Evolutionary conservation across 1,284 basidiomycete species (phyloP), one percentile per base, ranked within the genome.

Genomic region (Leccinum solheimii): DNA sequence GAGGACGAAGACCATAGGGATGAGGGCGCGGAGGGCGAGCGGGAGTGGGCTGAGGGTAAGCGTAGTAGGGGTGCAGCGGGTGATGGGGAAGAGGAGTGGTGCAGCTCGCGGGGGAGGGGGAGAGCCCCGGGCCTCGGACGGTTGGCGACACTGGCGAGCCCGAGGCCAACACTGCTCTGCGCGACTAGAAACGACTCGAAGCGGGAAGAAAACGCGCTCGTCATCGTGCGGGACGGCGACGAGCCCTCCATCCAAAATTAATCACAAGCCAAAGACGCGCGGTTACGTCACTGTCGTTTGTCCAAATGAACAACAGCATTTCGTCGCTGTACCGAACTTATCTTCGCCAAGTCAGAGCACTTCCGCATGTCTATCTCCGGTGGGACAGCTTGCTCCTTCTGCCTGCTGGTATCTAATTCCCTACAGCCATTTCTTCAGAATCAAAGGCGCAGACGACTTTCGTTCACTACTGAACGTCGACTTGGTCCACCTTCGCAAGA

Each of bases 371-470:
- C 5, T 63, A 73, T 60, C 75, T 73, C 51, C 75, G 72, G 72
- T 73, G 51, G 1, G 64, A 48, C n/a, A 23, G 11, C 27, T 48
- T 19, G 4, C 13, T 1, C 10, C 43, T n/a, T 16, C 0, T 21
- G 7, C n/a, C 11, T 26, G 5, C n/a, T 1, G 5, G 21, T 27
- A 36, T 32, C 64, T 70, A n/a, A 73, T 34, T 0, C 11, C 0
- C 26, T 23, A 2, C 67, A 92, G 91, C 32, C 79, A 81, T 60
- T 91, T 91, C 73, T 91, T 85, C 74, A 81, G 79, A 60, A 71
- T 88, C 58, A 87, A 86, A 68, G 80, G 81, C 43, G 76, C 78
- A 45, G 84, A 90, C 69, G 87, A 87, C 69, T 76, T 88, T 56
- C 80, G 81, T 51, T 75, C 59, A 43, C 67, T 81, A 23, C 50